phyloP scores from a whole-genome alignment of 176 grass and related monocot genomes.

The Pontederia paniculata region DNA sequence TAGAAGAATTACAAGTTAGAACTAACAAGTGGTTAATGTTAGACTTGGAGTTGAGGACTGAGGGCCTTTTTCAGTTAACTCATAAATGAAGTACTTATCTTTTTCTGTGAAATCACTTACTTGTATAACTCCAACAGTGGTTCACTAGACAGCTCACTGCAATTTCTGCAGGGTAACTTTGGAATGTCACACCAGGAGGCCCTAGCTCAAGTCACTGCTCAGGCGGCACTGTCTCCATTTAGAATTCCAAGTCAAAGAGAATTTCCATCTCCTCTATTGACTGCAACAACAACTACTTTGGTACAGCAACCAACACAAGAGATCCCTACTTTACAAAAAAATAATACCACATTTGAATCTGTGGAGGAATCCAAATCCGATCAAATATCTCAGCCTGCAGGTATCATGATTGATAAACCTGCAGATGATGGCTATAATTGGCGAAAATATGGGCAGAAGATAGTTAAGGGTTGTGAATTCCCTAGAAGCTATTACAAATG shows the following conservation, averaged over 20 bases:
- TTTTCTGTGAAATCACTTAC: neutral
- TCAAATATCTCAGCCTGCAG: slow-evolving; percentile 32
- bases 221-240: slow-evolving; percentile 51
- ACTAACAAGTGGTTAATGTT: neutral
- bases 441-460: slow-evolving; percentile 77
- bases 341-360: slow-evolving; percentile 29
- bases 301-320: slow-evolving; percentile 26
- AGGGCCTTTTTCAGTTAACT: neutral
- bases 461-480: slow-evolving; percentile 59
- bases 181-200: slow-evolving; percentile 89
- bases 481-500: slow-evolving; percentile 74
- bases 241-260: slow-evolving; percentile 38
- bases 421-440: slow-evolving; percentile 60
- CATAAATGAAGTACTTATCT: neutral
- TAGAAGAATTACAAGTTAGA: no score
- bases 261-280: slow-evolving; percentile 30
- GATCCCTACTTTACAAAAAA: slow-evolving; percentile 18
- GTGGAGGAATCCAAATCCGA: slow-evolving; percentile 27
- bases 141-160: neutral
- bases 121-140: neutral
- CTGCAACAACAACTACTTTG: slow-evolving; percentile 13
- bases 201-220: slow-evolving; percentile 73
- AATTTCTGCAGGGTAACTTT: slow-evolving; percentile 48
- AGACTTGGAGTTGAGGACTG: neutral
- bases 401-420: slow-evolving; percentile 45